Evolutionary conservation across 495 filamentous ascomycete genomes (phyloP), one percentile per base, ranked within the genome.

Genomic region (Penicillium canescens): DNA sequence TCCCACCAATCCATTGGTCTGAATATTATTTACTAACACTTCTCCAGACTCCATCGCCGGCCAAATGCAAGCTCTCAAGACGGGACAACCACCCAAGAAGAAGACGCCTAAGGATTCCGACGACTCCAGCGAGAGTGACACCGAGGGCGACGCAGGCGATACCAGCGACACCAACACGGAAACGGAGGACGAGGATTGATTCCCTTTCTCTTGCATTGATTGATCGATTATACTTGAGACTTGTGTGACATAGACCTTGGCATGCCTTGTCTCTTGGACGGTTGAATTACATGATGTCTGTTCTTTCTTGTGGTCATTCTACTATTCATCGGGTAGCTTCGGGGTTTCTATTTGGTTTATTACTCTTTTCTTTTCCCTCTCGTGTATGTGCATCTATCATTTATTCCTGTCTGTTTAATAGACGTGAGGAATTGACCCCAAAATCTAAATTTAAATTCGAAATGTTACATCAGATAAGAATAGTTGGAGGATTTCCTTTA

Each of bases 51-150:
- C 94, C 2, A 78, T 98, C 62, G 93, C 92, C 20, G 95, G 94
- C 47, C 91, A 96, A 74, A 97, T 98, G 94, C 85, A 86, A 39
- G 88, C 90, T 1, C 82, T 96, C 47, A 95, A 94, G 71, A 82
- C 82, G 4, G 86, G 86, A 36, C 81, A 82, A 49, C 71, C 80
- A 18, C 72, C 82, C 18, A 69, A 78, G 57, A 78, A 82, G 57
- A 86, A 85, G 72, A 78, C 80, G 66, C 77, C 75, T 72, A 76
- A 76, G 63, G 69, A 78, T 51, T 78, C 75, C 16, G 79, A 82
- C 18, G 83, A 83, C 42, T 83, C 84, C 37, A 84, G 82, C 50
- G 87, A 96, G 68, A 96, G 92, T 64, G 91, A 93, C 64, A 96
- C 91, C 21, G 92, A 96, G 7, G 89, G 88, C 58, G 88, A 92